Conservation (phyloP, 768 basidiomycete species). For the Mycena albidolilacea region DNA sequence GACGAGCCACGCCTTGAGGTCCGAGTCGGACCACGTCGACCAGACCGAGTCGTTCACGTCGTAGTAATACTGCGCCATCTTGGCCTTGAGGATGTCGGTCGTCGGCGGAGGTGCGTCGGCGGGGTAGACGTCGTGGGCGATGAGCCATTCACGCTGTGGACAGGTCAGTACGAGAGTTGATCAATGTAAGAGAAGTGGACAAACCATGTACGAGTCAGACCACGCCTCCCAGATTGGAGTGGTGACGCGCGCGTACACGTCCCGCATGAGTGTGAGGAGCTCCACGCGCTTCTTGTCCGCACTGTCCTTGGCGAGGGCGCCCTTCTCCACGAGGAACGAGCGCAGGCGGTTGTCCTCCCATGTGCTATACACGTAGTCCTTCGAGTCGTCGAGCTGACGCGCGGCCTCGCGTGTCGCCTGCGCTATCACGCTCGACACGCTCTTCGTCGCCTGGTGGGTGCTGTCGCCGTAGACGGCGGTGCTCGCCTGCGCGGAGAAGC, state of each 20-base stretch:
- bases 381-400: constrained; percentile 74
- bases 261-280: constrained; percentile 76
- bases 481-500: constrained; percentile 66
- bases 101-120: constrained; percentile 65
- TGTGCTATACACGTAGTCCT: constrained; percentile 90
- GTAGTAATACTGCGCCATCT: constrained; percentile 90
- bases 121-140: constrained; percentile 81
- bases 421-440: constrained; percentile 51
- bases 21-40: constrained; percentile 82
- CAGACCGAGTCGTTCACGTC: constrained; percentile 67
- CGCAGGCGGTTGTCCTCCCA: constrained; percentile 89
- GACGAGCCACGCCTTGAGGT: constrained; percentile 86
- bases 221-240: constrained; percentile 87
- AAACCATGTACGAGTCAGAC: constrained; percentile 46
- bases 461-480: constrained; percentile 67
- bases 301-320: constrained; percentile 71
- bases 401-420: constrained; percentile 69
- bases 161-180: not conserved
- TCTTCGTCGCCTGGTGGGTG: constrained; percentile 55
- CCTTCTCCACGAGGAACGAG: constrained; percentile 81
- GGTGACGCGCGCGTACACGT: constrained; percentile 73
- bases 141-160: constrained; percentile 84
- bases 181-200: not conserved
- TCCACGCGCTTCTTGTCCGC: constrained; percentile 74
- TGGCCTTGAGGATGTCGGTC: constrained; percentile 67